A percentile compares a stretch with the other conserved stretches of the same genome.
phyloP scores from a whole-genome alignment of 2,329 filamentous ascomycete genomes.

The Karstenula rhodostoma region DNA sequence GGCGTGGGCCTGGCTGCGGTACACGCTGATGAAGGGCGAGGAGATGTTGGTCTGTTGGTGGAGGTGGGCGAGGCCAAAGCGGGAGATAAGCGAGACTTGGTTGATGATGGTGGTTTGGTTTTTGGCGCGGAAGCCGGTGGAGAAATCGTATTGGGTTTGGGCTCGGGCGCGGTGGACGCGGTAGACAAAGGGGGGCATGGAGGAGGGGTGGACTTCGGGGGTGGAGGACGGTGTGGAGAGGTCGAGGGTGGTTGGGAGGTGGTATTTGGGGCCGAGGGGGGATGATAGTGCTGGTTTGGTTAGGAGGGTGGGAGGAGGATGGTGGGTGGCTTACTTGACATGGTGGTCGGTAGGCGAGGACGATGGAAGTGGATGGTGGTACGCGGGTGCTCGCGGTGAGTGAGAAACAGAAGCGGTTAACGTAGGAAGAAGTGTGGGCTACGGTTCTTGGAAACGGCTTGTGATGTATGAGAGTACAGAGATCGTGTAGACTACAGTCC shows the following conservation, averaged over 20 bases:
- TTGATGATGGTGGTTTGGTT: constrained; percentile 47
- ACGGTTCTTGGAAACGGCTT: not conserved
- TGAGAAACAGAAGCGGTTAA: not conserved
- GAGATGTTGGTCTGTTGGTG: constrained; percentile 46
- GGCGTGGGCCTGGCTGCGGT: constrained; percentile 37
- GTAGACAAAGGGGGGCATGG: constrained; percentile 41
- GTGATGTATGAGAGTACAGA: not conserved
- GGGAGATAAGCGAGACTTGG: constrained; percentile 30
- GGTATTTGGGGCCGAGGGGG: not conserved
- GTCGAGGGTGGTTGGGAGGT: constrained; percentile 7
- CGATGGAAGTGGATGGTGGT: not conserved
- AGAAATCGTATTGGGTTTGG: constrained; percentile 43
- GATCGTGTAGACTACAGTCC: not conserved
- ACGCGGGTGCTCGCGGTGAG: not conserved
- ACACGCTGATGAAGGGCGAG: constrained; percentile 46
- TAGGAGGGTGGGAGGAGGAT: not conserved
- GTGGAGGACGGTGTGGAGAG: not conserved
- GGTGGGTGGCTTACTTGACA: constrained; percentile 16
- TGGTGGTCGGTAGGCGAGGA: not conserved
- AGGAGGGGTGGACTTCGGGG: constrained; percentile 29
- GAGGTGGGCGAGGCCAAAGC: constrained; percentile 42
- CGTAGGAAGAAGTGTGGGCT: not conserved
- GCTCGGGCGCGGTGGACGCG: constrained; percentile 38
- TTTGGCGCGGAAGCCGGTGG: constrained; percentile 42
- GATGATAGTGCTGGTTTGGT: constrained; percentile 3